These are phyloP conservation scores for Marsdenia floribunda DNA, from an alignment of 257 asterid genomes.

Conservation along the genomic window DNA sequence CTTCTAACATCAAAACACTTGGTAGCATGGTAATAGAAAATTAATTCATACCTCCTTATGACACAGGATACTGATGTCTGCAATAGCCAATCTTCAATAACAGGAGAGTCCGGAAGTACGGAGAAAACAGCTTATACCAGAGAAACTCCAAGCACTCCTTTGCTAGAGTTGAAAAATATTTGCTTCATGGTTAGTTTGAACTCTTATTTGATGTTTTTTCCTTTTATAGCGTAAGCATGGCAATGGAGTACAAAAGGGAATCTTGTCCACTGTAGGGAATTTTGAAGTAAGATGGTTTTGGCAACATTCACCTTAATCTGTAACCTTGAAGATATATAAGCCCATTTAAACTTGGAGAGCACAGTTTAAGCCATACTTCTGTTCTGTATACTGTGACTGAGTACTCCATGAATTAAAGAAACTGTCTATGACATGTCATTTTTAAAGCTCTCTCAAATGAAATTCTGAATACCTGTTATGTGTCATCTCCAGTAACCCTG, in stretches of 20 bases:
- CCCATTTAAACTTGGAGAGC: background rate
- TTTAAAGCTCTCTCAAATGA: background rate
- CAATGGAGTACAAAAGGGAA: background rate
- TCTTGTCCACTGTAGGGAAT: background rate
- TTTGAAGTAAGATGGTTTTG: background rate
- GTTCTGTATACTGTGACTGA: background rate
- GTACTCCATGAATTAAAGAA: background rate
- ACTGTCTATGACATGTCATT: background rate
- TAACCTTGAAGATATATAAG: background rate
- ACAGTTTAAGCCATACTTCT: background rate
- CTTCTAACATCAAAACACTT: slow-evolving; percentile 20
- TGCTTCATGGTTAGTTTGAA: slow-evolving; percentile 23
- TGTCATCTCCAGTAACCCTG: background rate
- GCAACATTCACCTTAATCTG: background rate
- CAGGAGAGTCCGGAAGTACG: slow-evolving; percentile 20
- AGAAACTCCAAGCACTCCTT: slow-evolving; percentile 20
- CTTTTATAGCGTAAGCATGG: background rate
- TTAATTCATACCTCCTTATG: background rate
- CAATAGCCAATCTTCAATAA: slow-evolving; percentile 23
- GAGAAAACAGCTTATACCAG: slow-evolving; percentile 22
- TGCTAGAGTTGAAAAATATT: slow-evolving; percentile 21
- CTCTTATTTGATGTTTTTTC: background rate
- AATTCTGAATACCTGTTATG: background rate
- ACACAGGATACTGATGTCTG: background rate
- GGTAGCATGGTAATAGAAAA: background rate